These are phyloP conservation scores for Chrysophaeum taylorii DNA, from an alignment of 352 stramenopile species.

Conservation along the genomic window DNA sequence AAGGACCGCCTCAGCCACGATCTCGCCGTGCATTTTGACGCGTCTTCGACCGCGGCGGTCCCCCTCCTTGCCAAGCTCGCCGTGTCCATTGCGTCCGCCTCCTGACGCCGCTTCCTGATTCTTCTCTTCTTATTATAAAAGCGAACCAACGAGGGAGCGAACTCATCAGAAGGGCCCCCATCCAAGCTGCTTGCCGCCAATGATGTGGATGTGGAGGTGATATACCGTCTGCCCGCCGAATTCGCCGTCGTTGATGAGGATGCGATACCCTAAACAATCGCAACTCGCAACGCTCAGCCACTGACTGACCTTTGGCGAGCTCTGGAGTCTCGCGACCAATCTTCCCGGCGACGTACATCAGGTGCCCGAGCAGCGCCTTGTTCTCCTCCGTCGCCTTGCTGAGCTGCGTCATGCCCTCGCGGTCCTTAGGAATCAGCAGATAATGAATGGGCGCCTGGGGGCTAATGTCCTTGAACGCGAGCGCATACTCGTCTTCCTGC, in stretches of 20 bases:
- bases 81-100: too few relatives aligned
- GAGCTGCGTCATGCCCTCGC: conserved; percentile 87
- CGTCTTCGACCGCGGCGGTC: too few relatives aligned
- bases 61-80: too few relatives aligned
- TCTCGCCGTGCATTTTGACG: too few relatives aligned
- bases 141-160: too few relatives aligned
- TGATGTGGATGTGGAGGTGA: conserved; percentile 53
- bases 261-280: too few relatives aligned
- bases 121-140: too few relatives aligned
- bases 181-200: conserved; percentile 47
- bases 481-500: conserved; percentile 81
- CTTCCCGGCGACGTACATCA: conserved; percentile 81
- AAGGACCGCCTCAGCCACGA: too few relatives aligned
- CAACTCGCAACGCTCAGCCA: too few relatives aligned
- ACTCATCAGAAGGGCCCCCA: conserved; percentile 54
- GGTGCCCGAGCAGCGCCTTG: conserved; percentile 82
- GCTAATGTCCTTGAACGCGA: conserved; percentile 88
- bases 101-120: too few relatives aligned
- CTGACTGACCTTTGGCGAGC: too few relatives aligned
- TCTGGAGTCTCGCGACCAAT: too few relatives aligned
- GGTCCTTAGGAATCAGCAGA: conserved; percentile 91
- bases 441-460: conserved; percentile 88
- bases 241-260: conserved; percentile 54
- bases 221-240: conserved; percentile 49
- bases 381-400: conserved; percentile 74